These are phyloP conservation scores for Ambrosia hybrid DNA, from an alignment of 140 eudicot genomes.

Conservation along the genomic window DNA sequence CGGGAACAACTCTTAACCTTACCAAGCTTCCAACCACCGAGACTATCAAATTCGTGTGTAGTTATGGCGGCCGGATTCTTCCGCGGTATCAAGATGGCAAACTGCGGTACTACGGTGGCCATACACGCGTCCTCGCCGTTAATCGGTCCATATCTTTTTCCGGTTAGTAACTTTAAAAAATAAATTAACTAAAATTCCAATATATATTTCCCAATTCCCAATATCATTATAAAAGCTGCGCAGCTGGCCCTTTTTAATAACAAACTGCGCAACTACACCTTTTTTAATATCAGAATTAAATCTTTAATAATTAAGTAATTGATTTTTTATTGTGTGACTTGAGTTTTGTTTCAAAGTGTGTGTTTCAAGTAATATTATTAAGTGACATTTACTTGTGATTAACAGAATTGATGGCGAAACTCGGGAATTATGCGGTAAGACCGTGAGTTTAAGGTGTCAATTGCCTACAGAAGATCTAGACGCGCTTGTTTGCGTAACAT, in stretches of 20 bases:
- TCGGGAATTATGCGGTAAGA: conserved; percentile 68
- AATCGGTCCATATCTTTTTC: conserved; percentile 59
- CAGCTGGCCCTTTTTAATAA: no score
- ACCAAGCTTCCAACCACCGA: conserved; percentile 31
- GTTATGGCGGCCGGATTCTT: conserved; percentile 66
- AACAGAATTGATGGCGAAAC: conserved; percentile 71
- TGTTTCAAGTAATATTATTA: no score
- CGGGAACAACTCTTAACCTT: conserved; percentile 40
- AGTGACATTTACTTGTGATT: background rate
- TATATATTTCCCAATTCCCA: no score
- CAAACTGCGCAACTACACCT: no score
- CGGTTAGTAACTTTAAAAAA: conserved; percentile 41
- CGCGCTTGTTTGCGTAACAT: conserved; percentile 50
- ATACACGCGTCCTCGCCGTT: conserved; percentile 54
- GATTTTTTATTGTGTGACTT: no score
- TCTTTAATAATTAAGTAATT: no score
- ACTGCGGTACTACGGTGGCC: conserved; percentile 67
- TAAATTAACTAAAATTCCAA: no score
- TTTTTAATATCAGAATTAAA: no score
- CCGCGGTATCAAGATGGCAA: conserved; percentile 65
- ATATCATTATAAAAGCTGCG: no score
- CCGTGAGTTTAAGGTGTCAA: conserved; percentile 55
- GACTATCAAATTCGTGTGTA: conserved; percentile 53
- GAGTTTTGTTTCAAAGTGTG: no score
- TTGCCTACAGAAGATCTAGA: conserved; percentile 66